Evolutionary conservation across 495 filamentous ascomycete genomes (phyloP).

Genomic region (Hypoxylon crocopeplum): DNA sequence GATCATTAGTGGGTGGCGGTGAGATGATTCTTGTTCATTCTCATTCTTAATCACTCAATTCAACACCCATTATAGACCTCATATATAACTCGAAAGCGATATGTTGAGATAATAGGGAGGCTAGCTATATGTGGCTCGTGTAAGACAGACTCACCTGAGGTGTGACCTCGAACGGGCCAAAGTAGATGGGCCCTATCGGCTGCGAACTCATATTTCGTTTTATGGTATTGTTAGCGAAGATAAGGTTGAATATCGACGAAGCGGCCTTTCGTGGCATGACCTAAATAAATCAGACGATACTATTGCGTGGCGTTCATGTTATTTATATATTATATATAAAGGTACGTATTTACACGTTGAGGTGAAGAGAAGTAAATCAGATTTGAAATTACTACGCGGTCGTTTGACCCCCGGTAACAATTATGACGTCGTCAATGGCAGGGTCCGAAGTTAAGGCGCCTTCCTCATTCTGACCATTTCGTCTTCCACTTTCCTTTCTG

Average conservation of each 20-base stretch:
- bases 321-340: background rate
- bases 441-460: slow-evolving; percentile 7
- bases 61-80: no score
- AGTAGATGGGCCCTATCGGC: slow-evolving; percentile 55
- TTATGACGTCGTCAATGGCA: slow-evolving; percentile 23
- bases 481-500: slow-evolving; percentile 10
- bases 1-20: no score
- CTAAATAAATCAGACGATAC: background rate
- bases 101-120: no score
- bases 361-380: no score
- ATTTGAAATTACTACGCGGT: slow-evolving; percentile 12
- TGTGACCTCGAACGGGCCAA: slow-evolving; percentile 71
- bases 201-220: slow-evolving; percentile 26
- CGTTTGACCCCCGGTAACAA: slow-evolving; percentile 2
- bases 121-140: no score
- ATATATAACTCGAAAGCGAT: no score
- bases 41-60: no score
- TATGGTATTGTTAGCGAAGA: background rate
- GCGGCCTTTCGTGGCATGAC: slow-evolving; percentile 15
- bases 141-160: slow-evolving; percentile 60
- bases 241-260: slow-evolving; percentile 12
- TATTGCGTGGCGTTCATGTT: slow-evolving; percentile 1
- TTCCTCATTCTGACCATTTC: slow-evolving; percentile 15
- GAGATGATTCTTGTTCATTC: no score
- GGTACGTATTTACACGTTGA: no score